Evolutionary conservation across 1,139 yeast genomes (phyloP).

Genomic region (Blastobotrys persicus): DNA sequence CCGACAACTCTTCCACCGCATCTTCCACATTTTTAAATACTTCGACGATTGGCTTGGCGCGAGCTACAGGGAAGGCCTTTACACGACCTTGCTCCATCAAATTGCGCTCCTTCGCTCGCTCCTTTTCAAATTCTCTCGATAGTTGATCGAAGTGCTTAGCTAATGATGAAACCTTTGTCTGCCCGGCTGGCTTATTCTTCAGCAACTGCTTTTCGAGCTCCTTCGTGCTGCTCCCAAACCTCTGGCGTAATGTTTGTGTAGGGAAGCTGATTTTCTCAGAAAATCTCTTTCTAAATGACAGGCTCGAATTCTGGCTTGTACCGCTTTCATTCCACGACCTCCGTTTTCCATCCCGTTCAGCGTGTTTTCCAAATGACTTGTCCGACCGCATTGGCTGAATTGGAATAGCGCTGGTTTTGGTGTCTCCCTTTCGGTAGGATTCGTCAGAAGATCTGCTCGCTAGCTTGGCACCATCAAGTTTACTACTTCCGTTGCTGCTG

Average conservation of each 20-base stretch:
- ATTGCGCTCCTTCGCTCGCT: conserved; percentile 75
- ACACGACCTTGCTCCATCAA: conserved; percentile 61
- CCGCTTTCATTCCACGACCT: neutral
- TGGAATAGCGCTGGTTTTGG: neutral
- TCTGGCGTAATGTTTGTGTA: conserved; percentile 22
- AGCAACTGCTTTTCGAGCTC: conserved; percentile 35
- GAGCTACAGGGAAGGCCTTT: conserved; percentile 71
- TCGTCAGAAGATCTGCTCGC: neutral
- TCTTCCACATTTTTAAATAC: conserved; percentile 86
- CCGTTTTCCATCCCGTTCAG: neutral
- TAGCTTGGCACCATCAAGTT: neutral
- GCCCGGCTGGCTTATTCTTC: conserved; percentile 14
- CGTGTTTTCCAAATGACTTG: neutral
- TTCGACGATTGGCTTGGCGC: conserved; percentile 85
- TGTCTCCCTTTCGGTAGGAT: neutral
- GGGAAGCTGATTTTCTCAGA: conserved; percentile 24
- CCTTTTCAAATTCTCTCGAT: conserved; percentile 81
- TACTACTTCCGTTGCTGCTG: neutral
- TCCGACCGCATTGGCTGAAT: neutral
- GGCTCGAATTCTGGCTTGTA: neutral
- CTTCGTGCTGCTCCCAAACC: conserved; percentile 30
- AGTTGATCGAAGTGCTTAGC: conserved; percentile 70
- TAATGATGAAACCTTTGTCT: conserved; percentile 38
- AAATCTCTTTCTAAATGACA: conserved; percentile 22
- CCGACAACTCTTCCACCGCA: conserved; percentile 55